Evolutionary conservation across 2,329 filamentous ascomycete genomes (phyloP), one percentile per base, ranked within the genome.

Genomic region (Penicillium griseofulvum): DNA sequence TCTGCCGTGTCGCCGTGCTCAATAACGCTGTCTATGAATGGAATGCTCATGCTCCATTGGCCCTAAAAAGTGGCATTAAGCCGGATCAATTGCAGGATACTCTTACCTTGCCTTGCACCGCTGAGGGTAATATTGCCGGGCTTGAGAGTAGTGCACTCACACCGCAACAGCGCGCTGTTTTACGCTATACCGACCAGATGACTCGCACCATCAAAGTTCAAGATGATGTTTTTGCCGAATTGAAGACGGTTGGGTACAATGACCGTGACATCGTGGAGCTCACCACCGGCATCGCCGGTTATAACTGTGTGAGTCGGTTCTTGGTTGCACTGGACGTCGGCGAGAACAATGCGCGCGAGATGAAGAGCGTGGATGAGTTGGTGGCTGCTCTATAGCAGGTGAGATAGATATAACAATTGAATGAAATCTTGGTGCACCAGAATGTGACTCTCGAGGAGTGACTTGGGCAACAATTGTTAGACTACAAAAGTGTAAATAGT

Each of bases 291-390:
- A 83, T 93, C 55, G 89, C 89, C n/a, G 86, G 84, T 52, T 96
- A 95, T 71, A 96, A 96, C 71, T 92, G 90, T 68, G 91, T 96
- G 17, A 92, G 88, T 71, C 82, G 91, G 26, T 92, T 96, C 65
- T 72, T 96, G 64, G 90, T 96, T 9, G 90, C 91, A 11, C 72
- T 96, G 55, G 88, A 96, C 74, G 89, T 78, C 37, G 76, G 75
- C 3, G 76, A 78, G 66, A 73, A 73, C 52, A 78, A 78, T 61
- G 69, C 54, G 11, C 68, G 64, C 45, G 62, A 90, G 71, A 78
- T 91, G 71, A 78, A 89, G 57, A 89, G 86, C 66, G 87, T 87
- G 1, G 79, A 80, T 39, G 84, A 88, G 66, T 87, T 91, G 65
- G 83, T 88, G 55, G 77, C 75, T 36, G 52, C 55, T 39, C 33